A percentile compares a stretch with the other conserved stretches of the same genome.
These are phyloP conservation scores for Takashimella tepidaria DNA, from an alignment of 1,284 basidiomycete species.

Conservation along the genomic window DNA sequence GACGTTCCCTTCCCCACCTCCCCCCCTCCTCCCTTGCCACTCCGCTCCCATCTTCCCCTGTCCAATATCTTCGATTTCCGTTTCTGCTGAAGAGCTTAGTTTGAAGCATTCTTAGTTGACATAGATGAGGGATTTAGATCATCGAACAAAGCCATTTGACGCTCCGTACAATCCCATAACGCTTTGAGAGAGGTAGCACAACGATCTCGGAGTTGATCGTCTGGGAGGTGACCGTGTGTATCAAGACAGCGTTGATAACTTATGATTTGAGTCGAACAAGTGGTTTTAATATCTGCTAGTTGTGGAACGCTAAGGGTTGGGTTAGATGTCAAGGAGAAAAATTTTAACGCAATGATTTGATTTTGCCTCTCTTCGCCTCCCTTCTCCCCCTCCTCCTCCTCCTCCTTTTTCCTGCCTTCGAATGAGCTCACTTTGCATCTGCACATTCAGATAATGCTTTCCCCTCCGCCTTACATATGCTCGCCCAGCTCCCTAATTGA, in stretches of 20 bases:
- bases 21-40: too few relatives aligned
- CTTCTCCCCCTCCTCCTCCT: neutral
- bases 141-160: slow-evolving; percentile 19
- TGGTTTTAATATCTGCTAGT: slow-evolving; percentile 36
- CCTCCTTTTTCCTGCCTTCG: neutral
- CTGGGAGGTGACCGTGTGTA: slow-evolving; percentile 21
- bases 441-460: slow-evolving; percentile 40
- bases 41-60: too few relatives aligned
- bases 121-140: too few relatives aligned
- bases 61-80: too few relatives aligned
- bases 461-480: slow-evolving; percentile 36
- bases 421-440: slow-evolving; percentile 32
- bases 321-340: neutral
- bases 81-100: too few relatives aligned
- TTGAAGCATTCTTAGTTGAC: too few relatives aligned
- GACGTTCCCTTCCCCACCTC: too few relatives aligned
- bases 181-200: slow-evolving; percentile 34
- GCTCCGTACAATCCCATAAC: slow-evolving; percentile 44
- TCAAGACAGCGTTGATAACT: slow-evolving; percentile 40
- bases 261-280: slow-evolving; percentile 33
- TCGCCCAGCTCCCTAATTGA: slow-evolving; percentile 39
- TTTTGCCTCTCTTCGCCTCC: neutral
- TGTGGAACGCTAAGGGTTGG: slow-evolving; percentile 34
- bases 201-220: slow-evolving; percentile 28
- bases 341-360: neutral